These are phyloP conservation scores for Oenanthe javanica DNA, from an alignment of 140 eudicot genomes.

Conservation along the genomic window DNA sequence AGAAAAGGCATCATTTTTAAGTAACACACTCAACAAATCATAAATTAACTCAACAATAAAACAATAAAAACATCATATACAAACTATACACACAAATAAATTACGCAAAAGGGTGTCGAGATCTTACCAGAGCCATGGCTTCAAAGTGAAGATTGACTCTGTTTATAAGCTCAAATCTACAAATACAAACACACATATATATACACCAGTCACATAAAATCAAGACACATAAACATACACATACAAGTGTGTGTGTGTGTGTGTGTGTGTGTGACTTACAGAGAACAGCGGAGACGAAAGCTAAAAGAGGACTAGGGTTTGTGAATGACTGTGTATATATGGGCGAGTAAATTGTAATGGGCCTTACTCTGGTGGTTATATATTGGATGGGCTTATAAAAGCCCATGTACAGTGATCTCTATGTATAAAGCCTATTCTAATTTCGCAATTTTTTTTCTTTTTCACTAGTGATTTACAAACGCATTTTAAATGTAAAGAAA, in stretches of 20 bases:
- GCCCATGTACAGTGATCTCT: too few relatives aligned
- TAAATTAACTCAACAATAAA: background rate
- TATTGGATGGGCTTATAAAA: background rate
- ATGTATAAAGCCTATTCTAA: too few relatives aligned
- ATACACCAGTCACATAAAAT: too few relatives aligned
- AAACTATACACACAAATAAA: slow-evolving; percentile 6
- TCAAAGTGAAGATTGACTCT: slow-evolving; percentile 29
- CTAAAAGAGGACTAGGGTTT: background rate
- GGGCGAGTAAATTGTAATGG: background rate
- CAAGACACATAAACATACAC: too few relatives aligned
- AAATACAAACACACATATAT: background rate
- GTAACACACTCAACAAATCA: background rate
- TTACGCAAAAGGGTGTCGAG: background rate
- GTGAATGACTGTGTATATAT: background rate
- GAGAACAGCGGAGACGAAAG: background rate
- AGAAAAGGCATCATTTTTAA: background rate
- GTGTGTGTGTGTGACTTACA: background rate
- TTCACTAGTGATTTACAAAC: too few relatives aligned
- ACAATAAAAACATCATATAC: background rate
- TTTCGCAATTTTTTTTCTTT: too few relatives aligned
- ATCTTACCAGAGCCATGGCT: slow-evolving; percentile 78
- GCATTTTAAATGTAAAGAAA: too few relatives aligned
- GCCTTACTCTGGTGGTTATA: background rate
- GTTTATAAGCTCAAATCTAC: slow-evolving; percentile 17
- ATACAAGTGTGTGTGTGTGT: background rate